Percentiles rank a stretch among this genome's conserved stretches.
Evolutionary conservation across 208 protist genomes (phyloP).

Genomic region (Acanthamoeba royreba): DNA sequence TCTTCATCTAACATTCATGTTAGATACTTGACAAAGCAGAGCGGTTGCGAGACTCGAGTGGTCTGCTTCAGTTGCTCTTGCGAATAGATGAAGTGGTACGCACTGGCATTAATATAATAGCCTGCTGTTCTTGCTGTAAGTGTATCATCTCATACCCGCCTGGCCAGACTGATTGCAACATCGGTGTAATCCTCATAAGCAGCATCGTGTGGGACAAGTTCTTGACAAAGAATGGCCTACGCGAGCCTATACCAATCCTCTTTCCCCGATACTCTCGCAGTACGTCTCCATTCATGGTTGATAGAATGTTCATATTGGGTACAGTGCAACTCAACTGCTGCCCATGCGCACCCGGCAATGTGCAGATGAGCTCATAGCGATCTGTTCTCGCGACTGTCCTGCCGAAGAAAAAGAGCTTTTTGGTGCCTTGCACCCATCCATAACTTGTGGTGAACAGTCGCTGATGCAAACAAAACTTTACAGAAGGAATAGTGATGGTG

Average conservation of each 20-base stretch:
- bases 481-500: background rate
- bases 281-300: background rate
- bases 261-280: background rate
- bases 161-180: background rate
- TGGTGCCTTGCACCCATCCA: background rate
- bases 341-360: no score
- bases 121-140: no score
- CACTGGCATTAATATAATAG: no score
- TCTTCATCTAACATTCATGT: background rate
- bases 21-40: background rate
- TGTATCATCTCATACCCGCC: no score
- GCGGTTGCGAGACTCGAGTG: background rate
- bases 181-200: background rate
- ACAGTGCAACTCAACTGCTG: no score
- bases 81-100: background rate
- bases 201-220: slow-evolving; percentile 24
- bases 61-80: background rate
- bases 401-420: background rate
- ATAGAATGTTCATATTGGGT: no score
- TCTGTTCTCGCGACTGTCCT: background rate
- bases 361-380: background rate
- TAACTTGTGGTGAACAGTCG: no score
- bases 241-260: background rate
- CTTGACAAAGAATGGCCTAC: background rate
- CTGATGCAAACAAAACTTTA: background rate